Evolutionary conservation across 208 protist genomes (phyloP).

Genomic region (Tritrichomonas musculus): DNA sequence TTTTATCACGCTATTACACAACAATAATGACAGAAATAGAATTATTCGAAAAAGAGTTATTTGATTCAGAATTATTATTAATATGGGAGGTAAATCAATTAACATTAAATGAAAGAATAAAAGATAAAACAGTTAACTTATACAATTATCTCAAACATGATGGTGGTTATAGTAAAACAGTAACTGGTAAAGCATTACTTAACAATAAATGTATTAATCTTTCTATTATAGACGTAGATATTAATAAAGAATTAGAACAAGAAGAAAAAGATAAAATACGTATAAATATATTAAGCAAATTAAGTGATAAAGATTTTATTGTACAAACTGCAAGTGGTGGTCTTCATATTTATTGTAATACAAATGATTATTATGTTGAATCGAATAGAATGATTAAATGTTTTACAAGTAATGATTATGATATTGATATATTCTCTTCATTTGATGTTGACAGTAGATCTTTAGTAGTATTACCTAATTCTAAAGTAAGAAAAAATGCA

Average conservation of each 20-base stretch:
- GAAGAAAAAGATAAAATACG: neutral
- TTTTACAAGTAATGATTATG: neutral
- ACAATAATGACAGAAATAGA: too few relatives aligned
- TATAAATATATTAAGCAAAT: neutral
- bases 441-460: neutral
- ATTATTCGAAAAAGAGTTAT: too few relatives aligned
- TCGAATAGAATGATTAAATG: neutral
- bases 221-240: neutral
- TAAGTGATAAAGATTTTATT: neutral
- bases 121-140: neutral
- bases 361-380: neutral
- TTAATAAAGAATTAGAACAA: neutral
- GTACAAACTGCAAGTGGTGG: neutral
- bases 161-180: neutral
- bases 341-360: slow-evolving; percentile 9
- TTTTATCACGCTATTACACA: too few relatives aligned
- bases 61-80: too few relatives aligned
- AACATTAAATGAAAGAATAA: neutral
- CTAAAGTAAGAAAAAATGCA: neutral
- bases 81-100: too few relatives aligned
- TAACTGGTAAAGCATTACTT: neutral
- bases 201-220: neutral
- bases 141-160: neutral
- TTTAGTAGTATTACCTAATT: neutral
- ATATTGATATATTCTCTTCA: neutral